Base-by-base conservation (phyloP, 768 basidiomycete species). In the Trametes cinnabarina region DNA sequence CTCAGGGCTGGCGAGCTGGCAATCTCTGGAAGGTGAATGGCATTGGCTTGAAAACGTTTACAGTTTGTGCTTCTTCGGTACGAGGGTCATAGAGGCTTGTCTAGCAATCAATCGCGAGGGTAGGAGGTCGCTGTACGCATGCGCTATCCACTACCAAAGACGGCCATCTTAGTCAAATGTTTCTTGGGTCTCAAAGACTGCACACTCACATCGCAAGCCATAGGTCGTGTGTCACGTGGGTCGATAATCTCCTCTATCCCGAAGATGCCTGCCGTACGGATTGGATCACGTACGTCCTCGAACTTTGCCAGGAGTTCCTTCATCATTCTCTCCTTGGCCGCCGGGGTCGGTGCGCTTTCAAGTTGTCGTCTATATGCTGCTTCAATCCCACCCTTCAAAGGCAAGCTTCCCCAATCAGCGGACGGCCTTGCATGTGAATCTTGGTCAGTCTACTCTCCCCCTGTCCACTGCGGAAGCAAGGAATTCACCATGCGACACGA, bases 1-100 rank as follows among this genome's bases (percentile, higher is more conserved):
- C 57, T 65, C 15, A 68, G 77, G 42, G 42, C 63, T 8, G 17
- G 70, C 20, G 76, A 77, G 62, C 66, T 40, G 34, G 15, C 52
- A 57, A 61, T 51, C 3, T 58, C 42, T 6, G 49, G 55, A n/a
- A 56, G 55, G 37, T 61, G 46, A 34, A 14, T 47, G n/a, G n/a
- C n/a, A n/a, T n/a, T n/a, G n/a, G n/a, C n/a, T n/a, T n/a, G n/a
- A n/a, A n/a, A n/a, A n/a, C n/a, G n/a, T n/a, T 60, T 28, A 59
- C 19, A 59, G 28, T 52, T 63, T 63, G 58, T 58, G 53, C 39
- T 44, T 55, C 14, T n/a, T 34, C 17, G 40, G 54, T 23, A 23
- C 23, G 2, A 34, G 12, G 15, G 23, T 2, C 19, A 25, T 30
- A 6, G 44, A n/a, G 4, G 52, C 52, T 10, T 54, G 46, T 26